Percentiles rank a stretch among this genome's conserved stretches.
phyloP scores from a whole-genome alignment of 768 basidiomycete genomes.

The Leucosporidium scottii region DNA sequence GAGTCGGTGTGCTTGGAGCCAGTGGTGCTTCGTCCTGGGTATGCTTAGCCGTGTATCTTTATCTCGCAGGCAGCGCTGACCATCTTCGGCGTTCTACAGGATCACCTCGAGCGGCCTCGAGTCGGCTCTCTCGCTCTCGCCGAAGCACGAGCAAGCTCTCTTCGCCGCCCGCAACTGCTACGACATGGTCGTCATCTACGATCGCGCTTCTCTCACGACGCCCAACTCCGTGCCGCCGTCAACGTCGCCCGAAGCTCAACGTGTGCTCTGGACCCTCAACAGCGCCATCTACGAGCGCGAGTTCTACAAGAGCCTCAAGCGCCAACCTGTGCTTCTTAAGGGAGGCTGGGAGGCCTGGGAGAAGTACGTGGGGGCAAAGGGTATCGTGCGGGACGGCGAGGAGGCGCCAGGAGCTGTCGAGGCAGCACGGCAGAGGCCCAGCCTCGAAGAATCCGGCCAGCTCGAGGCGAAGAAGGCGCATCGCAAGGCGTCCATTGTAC shows the following conservation, averaged over 20 bases:
- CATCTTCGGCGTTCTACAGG: conserved; percentile 44
- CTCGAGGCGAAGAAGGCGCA: conserved; percentile 20
- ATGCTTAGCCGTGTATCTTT: conserved; percentile 38
- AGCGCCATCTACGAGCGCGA: conserved; percentile 65
- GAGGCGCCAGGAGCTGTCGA: conserved; percentile 7
- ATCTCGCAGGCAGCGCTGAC: neutral
- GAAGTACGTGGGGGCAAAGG: conserved; percentile 48
- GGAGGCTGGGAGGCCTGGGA: conserved; percentile 84
- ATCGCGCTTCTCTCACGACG: conserved; percentile 52
- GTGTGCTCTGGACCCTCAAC: conserved; percentile 45
- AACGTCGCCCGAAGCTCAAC: conserved; percentile 45
- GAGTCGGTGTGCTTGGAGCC: conserved; percentile 81
- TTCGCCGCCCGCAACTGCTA: conserved; percentile 81
- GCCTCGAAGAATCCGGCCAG: neutral
- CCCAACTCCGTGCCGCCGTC: conserved; percentile 47
- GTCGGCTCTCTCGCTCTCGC: conserved; percentile 62
- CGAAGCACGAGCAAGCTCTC: conserved; percentile 61
- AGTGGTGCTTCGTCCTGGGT: conserved; percentile 64
- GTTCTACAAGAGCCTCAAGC: conserved; percentile 55
- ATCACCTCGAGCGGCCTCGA: conserved; percentile 63
- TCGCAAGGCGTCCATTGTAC: conserved; percentile 9
- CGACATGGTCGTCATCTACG: conserved; percentile 81
- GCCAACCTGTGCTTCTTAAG: conserved; percentile 71
- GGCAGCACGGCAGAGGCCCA: neutral
- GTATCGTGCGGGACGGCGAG: conserved; percentile 29